phyloP scores from a whole-genome alignment of 306 rosid species.

The Morella rubra region DNA sequence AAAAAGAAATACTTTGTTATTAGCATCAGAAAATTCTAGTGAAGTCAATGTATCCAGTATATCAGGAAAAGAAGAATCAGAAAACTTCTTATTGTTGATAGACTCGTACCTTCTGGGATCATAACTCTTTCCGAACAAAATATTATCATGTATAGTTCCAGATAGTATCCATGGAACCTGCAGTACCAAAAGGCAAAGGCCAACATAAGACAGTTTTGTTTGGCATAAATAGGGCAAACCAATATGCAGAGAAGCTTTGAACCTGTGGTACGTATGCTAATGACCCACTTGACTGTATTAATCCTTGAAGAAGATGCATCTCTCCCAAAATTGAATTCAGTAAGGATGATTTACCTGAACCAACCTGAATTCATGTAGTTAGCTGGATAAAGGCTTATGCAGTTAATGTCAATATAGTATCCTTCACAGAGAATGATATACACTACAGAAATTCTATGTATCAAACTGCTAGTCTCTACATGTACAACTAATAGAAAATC shows the following conservation, averaged over 20 bases:
- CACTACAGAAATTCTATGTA: background rate
- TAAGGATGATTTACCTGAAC: slow-evolving; percentile 93
- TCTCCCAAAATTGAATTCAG: slow-evolving; percentile 80
- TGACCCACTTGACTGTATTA: slow-evolving; percentile 54
- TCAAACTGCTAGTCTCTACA: background rate
- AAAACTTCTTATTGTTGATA: slow-evolving; percentile 6
- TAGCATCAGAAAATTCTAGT: background rate
- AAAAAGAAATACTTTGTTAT: background rate
- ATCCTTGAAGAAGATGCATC: slow-evolving; percentile 64
- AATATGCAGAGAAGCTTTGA: slow-evolving; percentile 21
- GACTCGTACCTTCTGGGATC: slow-evolving; percentile 61
- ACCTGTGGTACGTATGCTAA: slow-evolving; percentile 96
- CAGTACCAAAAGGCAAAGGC: slow-evolving; percentile 28
- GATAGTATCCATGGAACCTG: slow-evolving; percentile 96
- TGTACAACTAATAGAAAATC: background rate
- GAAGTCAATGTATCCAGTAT: background rate
- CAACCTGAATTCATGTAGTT: slow-evolving; percentile 68
- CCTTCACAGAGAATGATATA: background rate
- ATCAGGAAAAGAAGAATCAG: background rate
- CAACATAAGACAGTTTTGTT: slow-evolving; percentile 25
- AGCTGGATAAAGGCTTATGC: slow-evolving; percentile 27
- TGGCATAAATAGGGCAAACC: slow-evolving; percentile 7
- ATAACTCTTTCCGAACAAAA: slow-evolving; percentile 74
- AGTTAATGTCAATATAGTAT: slow-evolving; percentile 1
- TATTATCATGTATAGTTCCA: slow-evolving; percentile 90